Conservation (phyloP, 371 early-diverging fungal species). For the Zychaea mexicana region DNA sequence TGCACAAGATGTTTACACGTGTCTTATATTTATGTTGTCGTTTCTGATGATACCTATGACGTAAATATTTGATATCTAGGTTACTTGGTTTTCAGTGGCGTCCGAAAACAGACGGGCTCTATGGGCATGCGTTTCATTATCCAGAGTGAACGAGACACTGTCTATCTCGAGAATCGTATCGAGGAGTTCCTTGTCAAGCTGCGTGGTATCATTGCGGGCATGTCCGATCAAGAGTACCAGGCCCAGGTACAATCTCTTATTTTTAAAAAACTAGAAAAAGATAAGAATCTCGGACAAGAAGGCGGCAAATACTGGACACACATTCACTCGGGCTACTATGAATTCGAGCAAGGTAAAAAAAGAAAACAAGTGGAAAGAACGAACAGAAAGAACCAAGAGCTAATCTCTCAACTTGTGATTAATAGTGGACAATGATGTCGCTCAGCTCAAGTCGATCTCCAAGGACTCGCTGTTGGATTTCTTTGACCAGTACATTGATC, state of each 20-base stretch:
- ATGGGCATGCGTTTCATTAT: conserved; percentile 79
- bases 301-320: conserved; percentile 78
- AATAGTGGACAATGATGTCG: conserved; percentile 56
- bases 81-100: conserved; percentile 77
- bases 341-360: conserved; percentile 71
- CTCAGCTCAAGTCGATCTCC: conserved; percentile 51
- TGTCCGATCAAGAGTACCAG: conserved; percentile 74
- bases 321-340: conserved; percentile 80
- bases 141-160: conserved; percentile 87
- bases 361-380: too few relatives aligned
- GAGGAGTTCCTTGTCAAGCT: conserved; percentile 73
- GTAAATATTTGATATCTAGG: conserved; percentile 35
- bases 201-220: conserved; percentile 54
- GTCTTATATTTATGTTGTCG: too few relatives aligned
- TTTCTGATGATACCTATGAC: neutral
- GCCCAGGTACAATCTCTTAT: conserved; percentile 77
- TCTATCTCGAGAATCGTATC: conserved; percentile 83
- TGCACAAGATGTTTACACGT: too few relatives aligned
- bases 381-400: neutral
- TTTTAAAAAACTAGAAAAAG: conserved; percentile 77
- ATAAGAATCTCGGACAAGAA: conserved; percentile 85
- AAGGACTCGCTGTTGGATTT: conserved; percentile 60
- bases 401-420: neutral
- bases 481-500: conserved; percentile 59
- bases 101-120: conserved; percentile 63